Evolutionary conservation across 2,329 filamentous ascomycete genomes (phyloP).

Genomic region (Monilinia vaccinii-corymbosi): DNA sequence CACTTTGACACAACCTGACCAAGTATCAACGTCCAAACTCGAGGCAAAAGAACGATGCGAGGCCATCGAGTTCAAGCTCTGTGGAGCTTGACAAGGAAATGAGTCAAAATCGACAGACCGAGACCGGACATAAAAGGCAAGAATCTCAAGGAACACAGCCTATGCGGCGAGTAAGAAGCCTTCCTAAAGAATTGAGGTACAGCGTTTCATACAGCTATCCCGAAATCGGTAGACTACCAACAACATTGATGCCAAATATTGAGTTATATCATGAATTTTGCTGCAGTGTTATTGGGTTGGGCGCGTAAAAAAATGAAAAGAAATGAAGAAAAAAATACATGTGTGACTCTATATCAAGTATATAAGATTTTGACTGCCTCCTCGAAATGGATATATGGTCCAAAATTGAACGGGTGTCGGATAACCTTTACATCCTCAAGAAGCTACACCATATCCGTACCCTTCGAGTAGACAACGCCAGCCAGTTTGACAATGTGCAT

Average conservation of each 20-base stretch:
- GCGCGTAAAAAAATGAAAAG: neutral
- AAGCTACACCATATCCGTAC: neutral
- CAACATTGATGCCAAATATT: neutral
- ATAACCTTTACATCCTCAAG: neutral
- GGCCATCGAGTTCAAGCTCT: conserved; percentile 20
- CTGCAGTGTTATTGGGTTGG: neutral
- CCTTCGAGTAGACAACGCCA: neutral
- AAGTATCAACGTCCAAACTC: neutral
- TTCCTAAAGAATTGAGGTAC: conserved; percentile 14
- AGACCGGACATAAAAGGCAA: neutral
- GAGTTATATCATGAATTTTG: neutral
- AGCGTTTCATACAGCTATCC: conserved; percentile 11
- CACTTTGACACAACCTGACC: neutral
- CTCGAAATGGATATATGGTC: neutral
- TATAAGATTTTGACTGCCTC: neutral
- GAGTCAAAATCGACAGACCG: neutral
- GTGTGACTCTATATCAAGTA: neutral
- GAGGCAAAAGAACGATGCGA: conserved; percentile 23
- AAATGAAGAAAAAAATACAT: too few species aligned
- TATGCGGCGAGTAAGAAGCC: neutral
- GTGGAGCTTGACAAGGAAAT: conserved; percentile 11
- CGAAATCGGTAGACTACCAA: neutral
- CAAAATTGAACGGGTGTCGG: neutral
- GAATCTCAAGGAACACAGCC: neutral
- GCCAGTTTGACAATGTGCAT: neutral